Evolutionary conservation across 139 green algal species (phyloP), one percentile per base, ranked within the genome.

Genomic region (Eudorina sp.): DNA sequence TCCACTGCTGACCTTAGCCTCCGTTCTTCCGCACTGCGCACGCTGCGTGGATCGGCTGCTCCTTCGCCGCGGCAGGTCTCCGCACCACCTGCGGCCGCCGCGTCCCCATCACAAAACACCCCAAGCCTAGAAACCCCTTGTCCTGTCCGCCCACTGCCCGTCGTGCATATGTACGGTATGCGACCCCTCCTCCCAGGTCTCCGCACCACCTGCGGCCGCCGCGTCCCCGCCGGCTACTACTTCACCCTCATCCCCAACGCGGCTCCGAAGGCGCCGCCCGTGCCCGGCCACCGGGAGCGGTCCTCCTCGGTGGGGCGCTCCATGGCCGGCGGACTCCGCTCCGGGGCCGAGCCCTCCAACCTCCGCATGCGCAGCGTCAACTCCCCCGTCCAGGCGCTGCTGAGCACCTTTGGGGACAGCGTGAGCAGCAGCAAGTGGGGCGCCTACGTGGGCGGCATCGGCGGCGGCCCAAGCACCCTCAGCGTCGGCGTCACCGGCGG

Each of bases 201-300:
- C 25, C 78, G 78, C 58, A 74, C 78, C 55, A 31, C 23, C 27
- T 85, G 78, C 53, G 78, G 78, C 78, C 78, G 78, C 27, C 55
- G 78, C 13, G 78, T 85, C 14, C 78, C 78, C 27, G 78, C 78
- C 55, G 78, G 78, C 27, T 85, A 75, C 55, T 74, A 75, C 78
- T 85, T 85, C 78, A 75, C 55, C 21, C 55, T 85, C 4, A 9
- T 58, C 21, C 78, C 78, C 27, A 60, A 62, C 36, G 40, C 40
- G 29, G 5, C 55, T 29, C 23, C 78, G 11, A 53, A 31, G 53
- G n/a, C 53, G 18, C 36, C 41, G 9, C 18, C 53, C 4, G 19
- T 48, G 3, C 34, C 53, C 19, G 53, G 53, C 51, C 21, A 46
- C 53, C 34, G 34, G 31, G 16, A 48, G 36, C 70, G 70, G 41